Conservation (phyloP, 2,329 filamentous ascomycete genomes). For the Clonostachys chloroleuca region DNA sequence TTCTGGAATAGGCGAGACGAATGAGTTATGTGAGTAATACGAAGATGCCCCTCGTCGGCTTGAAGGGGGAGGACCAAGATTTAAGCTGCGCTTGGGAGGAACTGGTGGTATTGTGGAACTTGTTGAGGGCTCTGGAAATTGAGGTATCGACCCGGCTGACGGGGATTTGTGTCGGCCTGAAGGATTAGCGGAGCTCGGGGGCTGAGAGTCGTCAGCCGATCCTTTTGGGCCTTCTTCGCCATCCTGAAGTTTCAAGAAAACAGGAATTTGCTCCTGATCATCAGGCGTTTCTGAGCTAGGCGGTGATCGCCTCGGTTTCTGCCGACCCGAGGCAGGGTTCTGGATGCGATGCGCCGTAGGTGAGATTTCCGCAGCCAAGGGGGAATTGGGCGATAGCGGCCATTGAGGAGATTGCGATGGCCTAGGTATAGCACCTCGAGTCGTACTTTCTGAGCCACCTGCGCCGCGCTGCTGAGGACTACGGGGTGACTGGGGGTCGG, state of each 20-base stretch:
- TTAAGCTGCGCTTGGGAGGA: constrained; percentile 36
- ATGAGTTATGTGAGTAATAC: constrained; percentile 62
- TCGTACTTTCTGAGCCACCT: constrained; percentile 11
- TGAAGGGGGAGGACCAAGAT: constrained; percentile 56
- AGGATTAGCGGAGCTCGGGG: constrained; percentile 40
- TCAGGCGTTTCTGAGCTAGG: constrained; percentile 53
- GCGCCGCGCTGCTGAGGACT: constrained; percentile 5
- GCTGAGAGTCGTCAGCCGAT: constrained; percentile 26
- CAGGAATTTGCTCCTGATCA: constrained; percentile 50
- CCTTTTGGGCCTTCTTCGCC: constrained; percentile 27
- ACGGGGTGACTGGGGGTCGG: constrained; percentile 1
- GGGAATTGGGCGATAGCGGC: constrained; percentile 38
- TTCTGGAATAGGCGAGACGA: constrained; percentile 72
- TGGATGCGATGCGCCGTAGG: too few relatives aligned
- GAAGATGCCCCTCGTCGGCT: constrained; percentile 57
- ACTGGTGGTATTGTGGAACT: constrained; percentile 1
- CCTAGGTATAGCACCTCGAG: constrained; percentile 43
- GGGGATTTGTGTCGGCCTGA: constrained; percentile 48
- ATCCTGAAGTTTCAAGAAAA: constrained; percentile 29
- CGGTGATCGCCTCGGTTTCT: constrained; percentile 54
- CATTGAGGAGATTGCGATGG: constrained; percentile 50
- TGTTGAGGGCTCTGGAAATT: constrained; percentile 44
- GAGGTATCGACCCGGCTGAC: constrained; percentile 52
- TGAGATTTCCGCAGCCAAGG: constrained; percentile 11
- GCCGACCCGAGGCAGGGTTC: constrained; percentile 49